Base-by-base conservation (phyloP, 805 yeast species). In the Hanseniaspora lindneri region DNA sequence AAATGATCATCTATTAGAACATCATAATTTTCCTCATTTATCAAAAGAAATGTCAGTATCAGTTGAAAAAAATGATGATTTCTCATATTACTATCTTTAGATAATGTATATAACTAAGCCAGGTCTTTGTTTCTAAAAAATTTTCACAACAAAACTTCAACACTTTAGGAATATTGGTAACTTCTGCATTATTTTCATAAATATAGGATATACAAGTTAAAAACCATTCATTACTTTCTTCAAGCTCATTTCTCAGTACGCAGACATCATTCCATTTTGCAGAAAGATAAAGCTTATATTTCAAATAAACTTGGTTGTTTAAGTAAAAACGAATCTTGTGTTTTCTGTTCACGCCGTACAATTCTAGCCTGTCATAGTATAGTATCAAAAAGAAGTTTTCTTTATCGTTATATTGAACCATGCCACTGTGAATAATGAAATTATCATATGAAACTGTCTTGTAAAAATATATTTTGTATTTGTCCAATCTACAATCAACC, bases 1-100 rank as follows among this genome's bases (percentile, higher is more conserved):
- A n/a, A n/a, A n/a, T n/a, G n/a, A n/a, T n/a, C n/a, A n/a, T n/a
- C n/a, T n/a, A n/a, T n/a, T n/a, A n/a, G n/a, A n/a, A n/a, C n/a
- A n/a, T n/a, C n/a, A n/a, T n/a, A n/a, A n/a, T n/a, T n/a, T n/a
- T n/a, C n/a, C n/a, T n/a, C n/a, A n/a, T n/a, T n/a, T n/a, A n/a
- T n/a, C n/a, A n/a, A n/a, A n/a, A n/a, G n/a, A n/a, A n/a, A n/a
- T n/a, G n/a, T n/a, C n/a, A n/a, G n/a, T n/a, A n/a, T n/a, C n/a
- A n/a, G n/a, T n/a, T n/a, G n/a, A n/a, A n/a, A 33, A 33, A 33
- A 33, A 13, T 9, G n/a, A 30, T 30, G 6, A 30, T 23, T 35
- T 39, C 3, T n/a, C 35, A 34, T 43, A 43, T 16, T 28, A 43
- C 28, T 43, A 43, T 28, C 14, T 43, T 43, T 43, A 43, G 21